Percentiles rank a stretch among this genome's conserved stretches.
Evolutionary conservation across 306 rosid genomes (phyloP).

Genomic region (Dicorynia guianensis): DNA sequence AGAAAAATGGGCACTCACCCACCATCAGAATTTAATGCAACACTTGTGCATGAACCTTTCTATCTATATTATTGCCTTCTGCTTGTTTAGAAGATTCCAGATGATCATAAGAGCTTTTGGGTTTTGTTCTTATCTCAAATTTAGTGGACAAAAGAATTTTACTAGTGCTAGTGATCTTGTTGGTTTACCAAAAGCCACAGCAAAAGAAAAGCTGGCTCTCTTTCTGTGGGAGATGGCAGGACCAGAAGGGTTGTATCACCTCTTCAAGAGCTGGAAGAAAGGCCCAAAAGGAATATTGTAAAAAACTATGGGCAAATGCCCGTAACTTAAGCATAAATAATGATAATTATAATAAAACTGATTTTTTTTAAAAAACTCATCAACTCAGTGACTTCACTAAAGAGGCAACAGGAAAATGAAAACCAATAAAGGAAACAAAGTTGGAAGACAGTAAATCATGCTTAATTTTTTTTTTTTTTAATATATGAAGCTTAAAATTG

Average conservation of each 20-base stretch:
- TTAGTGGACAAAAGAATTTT: not conserved
- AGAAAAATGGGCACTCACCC: not conserved
- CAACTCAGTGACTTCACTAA: too few species aligned
- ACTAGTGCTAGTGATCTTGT: constrained; percentile 4
- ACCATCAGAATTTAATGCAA: constrained; percentile 1
- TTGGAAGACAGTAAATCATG: too few species aligned
- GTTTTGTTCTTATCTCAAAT: constrained; percentile 33
- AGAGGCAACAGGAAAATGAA: too few species aligned
- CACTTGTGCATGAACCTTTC: constrained; percentile 6
- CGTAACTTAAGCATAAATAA: too few species aligned
- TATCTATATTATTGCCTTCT: not conserved
- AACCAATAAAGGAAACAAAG: too few species aligned
- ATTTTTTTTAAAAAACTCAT: too few species aligned
- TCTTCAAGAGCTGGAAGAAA: not conserved
- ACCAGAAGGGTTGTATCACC: not conserved
- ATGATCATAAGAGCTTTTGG: not conserved
- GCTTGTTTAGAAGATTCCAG: constrained; percentile 27
- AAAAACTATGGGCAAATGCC: too few species aligned
- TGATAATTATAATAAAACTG: too few species aligned
- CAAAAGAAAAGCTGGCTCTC: too few species aligned
- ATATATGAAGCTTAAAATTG: too few species aligned
- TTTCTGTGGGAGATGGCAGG: too few species aligned
- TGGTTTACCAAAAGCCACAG: constrained; percentile 15
- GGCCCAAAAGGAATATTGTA: not conserved
- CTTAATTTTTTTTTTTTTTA: too few species aligned